Percentiles rank a stretch among this genome's conserved stretches.
Evolutionary conservation across 2,329 filamentous ascomycete genomes (phyloP).

Genomic region (Fusarium nygamai): DNA sequence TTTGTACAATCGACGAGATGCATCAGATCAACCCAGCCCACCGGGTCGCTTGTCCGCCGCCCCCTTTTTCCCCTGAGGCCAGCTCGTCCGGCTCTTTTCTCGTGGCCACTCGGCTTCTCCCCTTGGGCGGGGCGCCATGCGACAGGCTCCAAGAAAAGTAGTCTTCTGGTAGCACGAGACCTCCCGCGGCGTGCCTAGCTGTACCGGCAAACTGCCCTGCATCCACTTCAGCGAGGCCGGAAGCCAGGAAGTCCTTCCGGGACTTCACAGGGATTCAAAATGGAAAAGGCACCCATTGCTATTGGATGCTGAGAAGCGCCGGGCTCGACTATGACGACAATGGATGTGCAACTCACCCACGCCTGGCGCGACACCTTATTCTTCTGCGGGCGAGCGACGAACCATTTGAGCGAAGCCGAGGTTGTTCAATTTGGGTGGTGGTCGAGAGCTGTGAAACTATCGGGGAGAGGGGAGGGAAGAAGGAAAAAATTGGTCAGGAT

Average conservation of each 20-base stretch:
- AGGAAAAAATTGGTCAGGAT: conserved; percentile 2
- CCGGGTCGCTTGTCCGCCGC: conserved; percentile 43
- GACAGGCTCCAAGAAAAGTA: conserved; percentile 38
- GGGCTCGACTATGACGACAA: conserved; percentile 40
- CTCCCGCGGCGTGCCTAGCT: conserved; percentile 22
- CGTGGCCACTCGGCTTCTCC: conserved; percentile 43
- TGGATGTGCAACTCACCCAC: conserved; percentile 33
- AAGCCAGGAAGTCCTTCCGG: conserved; percentile 42
- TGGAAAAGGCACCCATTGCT: conserved; percentile 8
- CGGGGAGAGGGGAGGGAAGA: background rate
- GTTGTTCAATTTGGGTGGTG: conserved; percentile 16
- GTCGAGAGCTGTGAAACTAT: background rate
- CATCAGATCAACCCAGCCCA: conserved; percentile 46
- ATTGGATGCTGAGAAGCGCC: conserved; percentile 39
- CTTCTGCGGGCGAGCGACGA: conserved; percentile 20
- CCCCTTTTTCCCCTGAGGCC: conserved; percentile 44
- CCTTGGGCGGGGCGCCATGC: conserved; percentile 45
- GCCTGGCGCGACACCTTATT: conserved; percentile 38
- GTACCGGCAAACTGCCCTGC: conserved; percentile 35
- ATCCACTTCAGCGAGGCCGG: conserved; percentile 36
- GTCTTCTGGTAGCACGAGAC: conserved; percentile 38
- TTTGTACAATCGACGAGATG: conserved; percentile 39
- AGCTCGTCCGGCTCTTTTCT: conserved; percentile 25
- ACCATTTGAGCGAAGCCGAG: conserved; percentile 24
- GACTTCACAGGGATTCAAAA: conserved; percentile 26